These are phyloP conservation scores for Lyophyllum atratum DNA, from an alignment of 768 basidiomycete genomes.

Conservation along the genomic window DNA sequence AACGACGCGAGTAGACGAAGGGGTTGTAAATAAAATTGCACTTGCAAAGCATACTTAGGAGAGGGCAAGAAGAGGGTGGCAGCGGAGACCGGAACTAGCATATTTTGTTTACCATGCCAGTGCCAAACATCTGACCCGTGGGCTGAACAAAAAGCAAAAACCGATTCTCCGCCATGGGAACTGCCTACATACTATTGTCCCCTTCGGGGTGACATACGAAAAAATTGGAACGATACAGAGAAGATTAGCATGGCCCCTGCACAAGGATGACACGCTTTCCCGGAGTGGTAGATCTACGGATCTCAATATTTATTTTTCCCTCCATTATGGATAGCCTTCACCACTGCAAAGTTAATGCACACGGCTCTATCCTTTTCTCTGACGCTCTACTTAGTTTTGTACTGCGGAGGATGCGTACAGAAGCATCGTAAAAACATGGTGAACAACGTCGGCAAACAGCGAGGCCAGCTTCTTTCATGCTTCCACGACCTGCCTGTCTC, in stretches of 20 bases:
- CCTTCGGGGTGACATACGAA: conserved; percentile 95
- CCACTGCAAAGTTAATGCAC: not conserved
- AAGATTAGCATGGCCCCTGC: conserved; percentile 99
- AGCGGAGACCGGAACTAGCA: not conserved
- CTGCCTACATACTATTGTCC: conserved; percentile 41
- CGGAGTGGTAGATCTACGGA: conserved; percentile 77
- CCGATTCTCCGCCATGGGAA: not conserved
- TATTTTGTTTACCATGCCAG: not conserved
- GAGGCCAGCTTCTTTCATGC: not conserved
- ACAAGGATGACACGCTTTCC: conserved; percentile 99
- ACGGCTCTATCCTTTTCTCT: not conserved
- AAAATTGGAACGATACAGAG: conserved; percentile 99
- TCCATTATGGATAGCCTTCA: too few species aligned
- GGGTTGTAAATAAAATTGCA: too few species aligned
- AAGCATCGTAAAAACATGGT: not conserved
- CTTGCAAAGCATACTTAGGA: too few species aligned
- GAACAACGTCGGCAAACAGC: not conserved
- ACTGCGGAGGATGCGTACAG: too few species aligned
- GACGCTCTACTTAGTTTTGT: too few species aligned
- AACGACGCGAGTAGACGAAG: too few species aligned
- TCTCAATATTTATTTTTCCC: conserved; percentile 24
- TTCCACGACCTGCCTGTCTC: not conserved
- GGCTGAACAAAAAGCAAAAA: conserved; percentile 27
- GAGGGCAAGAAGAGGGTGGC: too few species aligned
- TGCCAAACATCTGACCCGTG: conserved; percentile 5